Percentiles rank a stretch among this genome's conserved stretches.
Evolutionary conservation across 768 basidiomycete species (phyloP).

Genomic region (Leccinum uliginosum): DNA sequence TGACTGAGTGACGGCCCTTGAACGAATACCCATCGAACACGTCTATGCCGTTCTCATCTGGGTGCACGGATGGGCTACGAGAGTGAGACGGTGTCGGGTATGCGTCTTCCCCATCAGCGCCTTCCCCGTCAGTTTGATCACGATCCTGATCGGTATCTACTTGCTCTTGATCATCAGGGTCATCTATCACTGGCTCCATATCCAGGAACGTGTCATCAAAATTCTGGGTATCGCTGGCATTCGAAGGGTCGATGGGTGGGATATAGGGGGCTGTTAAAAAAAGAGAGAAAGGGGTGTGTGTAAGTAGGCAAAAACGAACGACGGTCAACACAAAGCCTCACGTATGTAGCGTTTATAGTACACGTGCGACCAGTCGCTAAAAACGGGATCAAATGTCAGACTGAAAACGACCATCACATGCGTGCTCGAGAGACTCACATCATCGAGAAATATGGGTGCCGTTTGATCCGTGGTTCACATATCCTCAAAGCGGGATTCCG

Average conservation of each 20-base stretch:
- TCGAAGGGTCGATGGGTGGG: conserved; percentile 83
- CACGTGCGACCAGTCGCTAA: conserved; percentile 90
- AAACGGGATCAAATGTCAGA: conserved; percentile 13
- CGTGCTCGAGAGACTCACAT: conserved; percentile 53
- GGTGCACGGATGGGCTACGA: conserved; percentile 65
- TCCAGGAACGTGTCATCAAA: conserved; percentile 97
- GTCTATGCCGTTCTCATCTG: conserved; percentile 50
- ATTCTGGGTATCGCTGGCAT: conserved; percentile 95
- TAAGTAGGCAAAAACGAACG: conserved; percentile 8
- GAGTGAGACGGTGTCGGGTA: conserved; percentile 79
- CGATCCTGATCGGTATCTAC: conserved; percentile 69
- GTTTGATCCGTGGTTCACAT: conserved; percentile 90
- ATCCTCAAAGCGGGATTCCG: conserved; percentile 88
- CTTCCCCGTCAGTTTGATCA: conserved; percentile 63
- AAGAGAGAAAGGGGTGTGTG: conserved; percentile 7
- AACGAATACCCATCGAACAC: conserved; percentile 95
- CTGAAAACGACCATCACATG: conserved; percentile 5
- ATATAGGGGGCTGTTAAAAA: conserved; percentile 75
- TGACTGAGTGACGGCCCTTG: conserved; percentile 78
- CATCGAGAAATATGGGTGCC: conserved; percentile 92
- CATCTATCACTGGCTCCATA: conserved; percentile 90
- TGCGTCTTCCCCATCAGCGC: conserved; percentile 70
- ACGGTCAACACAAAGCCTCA: conserved; percentile 35
- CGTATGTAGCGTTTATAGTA: conserved; percentile 93
- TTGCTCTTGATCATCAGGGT: conserved; percentile 56